Base-by-base conservation (phyloP, 148 eudicot species). In the Vaccinium darrowii region DNA sequence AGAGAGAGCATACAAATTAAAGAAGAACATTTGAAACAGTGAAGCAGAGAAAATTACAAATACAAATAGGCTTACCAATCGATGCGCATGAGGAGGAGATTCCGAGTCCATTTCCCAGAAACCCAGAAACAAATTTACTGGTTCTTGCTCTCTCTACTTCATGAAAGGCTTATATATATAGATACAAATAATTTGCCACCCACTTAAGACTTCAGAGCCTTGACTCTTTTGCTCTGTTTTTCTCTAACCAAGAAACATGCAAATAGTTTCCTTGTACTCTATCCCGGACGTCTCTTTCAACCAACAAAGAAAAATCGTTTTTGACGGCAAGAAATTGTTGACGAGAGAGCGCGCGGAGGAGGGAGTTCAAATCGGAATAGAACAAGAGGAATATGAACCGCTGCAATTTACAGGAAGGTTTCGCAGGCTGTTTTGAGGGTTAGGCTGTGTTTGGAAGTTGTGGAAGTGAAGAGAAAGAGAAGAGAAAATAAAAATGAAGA, bases 31-130 rank as follows among this genome's bases (percentile, higher is more conserved):
- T 39, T 52, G 30, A 60, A 19, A 60, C 23, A 60, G 8, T 60
- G 65, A 60, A 62, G 19, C 67, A 39, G 51, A 58, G 83, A n/a
- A 39, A 27, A 23, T 54, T 14, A 43, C 33, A 60, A n/a, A 43
- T 12, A 81, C 19, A 62, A 33, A 81, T 8, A 36, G n/a, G 72
- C 84, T 81, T 81, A 81, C 84, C 8, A 65, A 60, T 81, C 84
- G 84, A 67, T 51, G 71, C 8, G 36, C 21, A 67, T 21, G 56
- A 14, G 57, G 54, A 11, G 10, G 74, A 43, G 82, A 54, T 79
- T 81, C 84, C 15, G 47, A 3, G 21, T 49, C 76, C 84, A 81
- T 81, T 23, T 81, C 67, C 11, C 3, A 47, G 39, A 49, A 47
- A 36, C 69, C 25, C 76, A 49, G 15, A 19, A 65, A 25, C 21